A percentile compares a stretch with the other conserved stretches of the same genome.
phyloP scores from a whole-genome alignment of 805 yeast genomes.

The Myxozyma lipomycoides region DNA sequence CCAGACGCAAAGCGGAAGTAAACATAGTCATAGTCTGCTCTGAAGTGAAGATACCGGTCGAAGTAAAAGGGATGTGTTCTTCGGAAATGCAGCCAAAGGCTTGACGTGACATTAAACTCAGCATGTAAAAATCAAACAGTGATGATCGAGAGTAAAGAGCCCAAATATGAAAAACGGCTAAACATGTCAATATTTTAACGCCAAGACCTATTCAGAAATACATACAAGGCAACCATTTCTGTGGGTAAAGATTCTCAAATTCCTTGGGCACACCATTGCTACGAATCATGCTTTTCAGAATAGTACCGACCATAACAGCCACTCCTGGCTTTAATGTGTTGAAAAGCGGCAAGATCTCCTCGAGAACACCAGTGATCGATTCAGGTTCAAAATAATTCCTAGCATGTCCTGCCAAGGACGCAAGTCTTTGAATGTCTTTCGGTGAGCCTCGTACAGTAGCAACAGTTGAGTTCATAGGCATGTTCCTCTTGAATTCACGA shows the following conservation, averaged over 20 bases:
- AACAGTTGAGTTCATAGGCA: conserved; percentile 17
- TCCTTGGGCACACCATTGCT: conserved; percentile 6
- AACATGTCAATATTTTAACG: neutral
- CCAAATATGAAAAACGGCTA: conserved; percentile 69
- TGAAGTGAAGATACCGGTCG: conserved; percentile 60
- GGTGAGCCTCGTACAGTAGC: conserved; percentile 1
- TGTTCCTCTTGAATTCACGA: conserved; percentile 35
- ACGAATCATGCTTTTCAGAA: conserved; percentile 12
- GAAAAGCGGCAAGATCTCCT: conserved; percentile 33
- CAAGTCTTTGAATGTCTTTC: conserved; percentile 8
- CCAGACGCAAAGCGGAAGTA: conserved; percentile 42
- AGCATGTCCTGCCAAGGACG: conserved; percentile 27
- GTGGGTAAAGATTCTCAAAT: conserved; percentile 8
- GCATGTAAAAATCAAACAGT: conserved; percentile 59
- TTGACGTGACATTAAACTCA: conserved; percentile 61
- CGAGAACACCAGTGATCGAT: conserved; percentile 24
- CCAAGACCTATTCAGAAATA: conserved; percentile 27
- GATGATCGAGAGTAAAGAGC: conserved; percentile 46
- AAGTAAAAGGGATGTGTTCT: conserved; percentile 40
- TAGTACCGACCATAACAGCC: conserved; percentile 7
- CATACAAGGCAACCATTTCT: conserved; percentile 24
- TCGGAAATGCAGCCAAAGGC: conserved; percentile 41
- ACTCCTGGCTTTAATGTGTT: conserved; percentile 1
- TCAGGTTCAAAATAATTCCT: conserved; percentile 30
- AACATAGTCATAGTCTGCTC: conserved; percentile 59